Evolutionary conservation across 208 protist genomes (phyloP).

Genomic region (Acanthamoeba lugdunensis): DNA sequence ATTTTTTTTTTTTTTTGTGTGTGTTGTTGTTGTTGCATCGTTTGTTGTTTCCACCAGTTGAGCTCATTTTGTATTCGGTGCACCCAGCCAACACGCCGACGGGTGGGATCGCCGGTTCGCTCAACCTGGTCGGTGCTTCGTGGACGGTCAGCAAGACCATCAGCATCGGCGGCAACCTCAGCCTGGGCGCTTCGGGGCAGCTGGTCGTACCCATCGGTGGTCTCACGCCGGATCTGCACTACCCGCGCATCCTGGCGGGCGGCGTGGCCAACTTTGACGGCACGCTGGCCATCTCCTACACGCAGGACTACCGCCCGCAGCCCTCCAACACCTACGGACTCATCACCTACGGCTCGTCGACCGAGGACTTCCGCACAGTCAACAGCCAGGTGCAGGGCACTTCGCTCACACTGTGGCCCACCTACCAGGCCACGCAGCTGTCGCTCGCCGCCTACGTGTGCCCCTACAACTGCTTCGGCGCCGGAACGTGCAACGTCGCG

Average conservation of each 20-base stretch:
- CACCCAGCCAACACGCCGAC: neutral
- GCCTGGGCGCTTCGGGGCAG: neutral
- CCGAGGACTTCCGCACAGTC: slow-evolving; percentile 19
- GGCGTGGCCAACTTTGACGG: slow-evolving; percentile 37
- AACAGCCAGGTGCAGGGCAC: slow-evolving; percentile 9
- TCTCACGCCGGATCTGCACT: neutral
- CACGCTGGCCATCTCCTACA: slow-evolving; percentile 3
- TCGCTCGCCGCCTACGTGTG: neutral
- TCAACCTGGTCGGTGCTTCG: neutral
- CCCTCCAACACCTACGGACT: neutral
- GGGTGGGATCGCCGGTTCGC: neutral
- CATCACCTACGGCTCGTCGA: neutral
- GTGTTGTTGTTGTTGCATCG: no score
- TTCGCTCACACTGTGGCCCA: slow-evolving; percentile 12
- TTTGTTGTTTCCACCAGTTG: no score
- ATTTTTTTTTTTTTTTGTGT: no score
- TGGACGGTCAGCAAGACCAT: neutral
- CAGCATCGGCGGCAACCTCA: slow-evolving; percentile 33
- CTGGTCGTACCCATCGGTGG: neutral
- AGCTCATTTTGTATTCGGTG: no score
- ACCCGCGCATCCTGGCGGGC: neutral
- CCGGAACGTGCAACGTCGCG: slow-evolving; percentile 24
- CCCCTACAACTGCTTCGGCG: slow-evolving; percentile 56
- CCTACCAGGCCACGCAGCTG: slow-evolving; percentile 8
- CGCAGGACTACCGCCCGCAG: slow-evolving; percentile 23